Conservation (phyloP, 495 filamentous ascomycete species). For the Penicillium tannophilum region DNA sequence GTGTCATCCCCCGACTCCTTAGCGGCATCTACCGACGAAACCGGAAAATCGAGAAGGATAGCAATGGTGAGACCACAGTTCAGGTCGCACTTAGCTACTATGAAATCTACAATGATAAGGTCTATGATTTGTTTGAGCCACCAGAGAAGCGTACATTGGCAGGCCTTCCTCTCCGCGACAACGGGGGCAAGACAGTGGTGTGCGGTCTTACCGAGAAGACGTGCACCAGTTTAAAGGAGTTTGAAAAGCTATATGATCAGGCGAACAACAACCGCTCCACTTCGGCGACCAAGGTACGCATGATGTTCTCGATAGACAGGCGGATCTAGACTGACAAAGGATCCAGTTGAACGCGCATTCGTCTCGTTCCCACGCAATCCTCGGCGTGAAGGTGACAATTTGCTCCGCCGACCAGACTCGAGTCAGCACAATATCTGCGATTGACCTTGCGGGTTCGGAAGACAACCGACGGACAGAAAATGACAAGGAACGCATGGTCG, state of each 20-base stretch:
- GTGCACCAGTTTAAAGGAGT: constrained; percentile 87
- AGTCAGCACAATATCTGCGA: constrained; percentile 85
- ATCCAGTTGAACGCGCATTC: constrained; percentile 84
- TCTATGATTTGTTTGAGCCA: constrained; percentile 89
- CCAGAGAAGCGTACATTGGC: constrained; percentile 86
- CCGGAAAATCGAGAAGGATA: constrained; percentile 87
- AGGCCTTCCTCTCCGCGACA: constrained; percentile 86
- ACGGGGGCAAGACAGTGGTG: constrained; percentile 85
- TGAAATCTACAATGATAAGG: constrained; percentile 97
- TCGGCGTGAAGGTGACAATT: constrained; percentile 85
- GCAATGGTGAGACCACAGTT: constrained; percentile 70
- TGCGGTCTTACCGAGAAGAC: constrained; percentile 86
- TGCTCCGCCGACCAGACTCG: constrained; percentile 68
- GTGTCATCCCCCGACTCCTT: constrained; percentile 86
- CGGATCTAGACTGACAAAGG: constrained; percentile 17
- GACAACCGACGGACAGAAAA: constrained; percentile 96
- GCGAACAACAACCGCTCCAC: constrained; percentile 92
- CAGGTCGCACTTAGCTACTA: constrained; percentile 88
- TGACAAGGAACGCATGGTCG: constrained; percentile 86
- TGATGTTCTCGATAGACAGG: background rate
- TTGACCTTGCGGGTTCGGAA: constrained; percentile 95
- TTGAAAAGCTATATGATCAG: constrained; percentile 89
- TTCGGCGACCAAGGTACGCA: constrained; percentile 77
- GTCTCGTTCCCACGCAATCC: constrained; percentile 88
- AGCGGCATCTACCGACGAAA: constrained; percentile 83